Evolutionary conservation across 441 rosid species (phyloP), one percentile per base, ranked within the genome.

Genomic region (Eutrema salsugineum): DNA sequence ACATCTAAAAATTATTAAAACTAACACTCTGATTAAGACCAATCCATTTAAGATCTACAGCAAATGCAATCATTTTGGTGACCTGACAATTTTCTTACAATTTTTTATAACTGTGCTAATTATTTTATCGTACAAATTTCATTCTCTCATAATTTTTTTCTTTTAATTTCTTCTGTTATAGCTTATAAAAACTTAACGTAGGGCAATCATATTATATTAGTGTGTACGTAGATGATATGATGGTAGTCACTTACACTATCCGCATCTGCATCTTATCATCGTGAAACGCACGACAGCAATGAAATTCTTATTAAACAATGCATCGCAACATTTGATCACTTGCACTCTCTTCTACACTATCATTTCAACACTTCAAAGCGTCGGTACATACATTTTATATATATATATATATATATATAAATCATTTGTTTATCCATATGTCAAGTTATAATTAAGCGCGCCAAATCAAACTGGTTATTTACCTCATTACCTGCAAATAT

Each of bases 231-330:
- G 51, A 66, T 20, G 56, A 24, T 48, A 46, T 57, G 32, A 56
- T 30, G 72, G 16, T 22, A 38, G 56, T 55, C 60, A 55, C 74
- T 53, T 46, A 55, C 32, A 57, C 69, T 69, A 16, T 35, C 30
- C 44, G 62, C 62, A 63, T 69, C 56, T 46, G 75, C 66, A 69
- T 68, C 73, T 61, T 1, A 51, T 54, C 43, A 55, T 68, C 73
- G 73, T 75, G 43, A 62, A 43, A 10, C 43, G 78, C 69, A 60
- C 68, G 64, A 53, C 30, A 55, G 16, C 44, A 43, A 32, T 48
- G 39, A 24, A 15, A 63, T 54, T 58, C 3, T 47, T 12, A 28
- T 27, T 61, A 43, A 68, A 53, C 59, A 53, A 53, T 54, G 55
- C 65, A 43, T 60, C 48, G 35, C 36, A 73, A 67, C 39, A 32